Conservation (phyloP, 2,329 filamentous ascomycete genomes). For the Ophiocordyceps robertsii region DNA sequence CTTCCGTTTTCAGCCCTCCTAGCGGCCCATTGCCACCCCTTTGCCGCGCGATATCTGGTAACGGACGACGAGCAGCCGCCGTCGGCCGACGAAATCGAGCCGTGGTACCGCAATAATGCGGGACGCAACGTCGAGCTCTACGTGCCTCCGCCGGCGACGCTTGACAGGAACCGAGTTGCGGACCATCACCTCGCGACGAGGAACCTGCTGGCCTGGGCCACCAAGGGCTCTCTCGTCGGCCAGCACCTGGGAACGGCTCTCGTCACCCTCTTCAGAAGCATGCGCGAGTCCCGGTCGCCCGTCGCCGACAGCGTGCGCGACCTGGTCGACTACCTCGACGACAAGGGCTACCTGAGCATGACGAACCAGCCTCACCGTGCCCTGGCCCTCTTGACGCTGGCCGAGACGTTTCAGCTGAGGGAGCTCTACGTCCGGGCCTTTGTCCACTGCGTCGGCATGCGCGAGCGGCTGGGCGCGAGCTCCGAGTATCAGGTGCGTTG, state of each 20-base stretch:
- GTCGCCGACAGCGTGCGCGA: constrained; percentile 45
- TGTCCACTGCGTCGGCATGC: constrained; percentile 69
- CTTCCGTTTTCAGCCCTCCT: constrained; percentile 47
- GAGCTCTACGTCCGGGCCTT: constrained; percentile 64
- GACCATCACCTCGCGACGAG: constrained; percentile 55
- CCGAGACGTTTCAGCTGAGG: constrained; percentile 49
- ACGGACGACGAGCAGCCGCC: constrained; percentile 14
- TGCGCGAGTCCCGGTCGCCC: constrained; percentile 45
- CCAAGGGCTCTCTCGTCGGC: constrained; percentile 53
- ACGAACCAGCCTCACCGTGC: constrained; percentile 53
- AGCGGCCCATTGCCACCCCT: constrained; percentile 40
- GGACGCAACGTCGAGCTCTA: constrained; percentile 43
- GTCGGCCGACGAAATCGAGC: constrained; percentile 15
- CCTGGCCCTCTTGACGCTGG: constrained; percentile 51
- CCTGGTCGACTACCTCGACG: constrained; percentile 51
- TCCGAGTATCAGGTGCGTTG: constrained; percentile 47
- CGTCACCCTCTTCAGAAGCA: constrained; percentile 48
- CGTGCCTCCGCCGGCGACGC: constrained; percentile 48
- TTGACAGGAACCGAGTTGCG: constrained; percentile 40
- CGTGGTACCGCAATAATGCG: constrained; percentile 17
- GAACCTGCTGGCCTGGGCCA: constrained; percentile 64
- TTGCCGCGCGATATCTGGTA: constrained; percentile 40
- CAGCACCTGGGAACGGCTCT: constrained; percentile 50
- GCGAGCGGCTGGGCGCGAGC: constrained; percentile 40
- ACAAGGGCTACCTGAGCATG: constrained; percentile 57